A percentile compares a stretch with the other conserved stretches of the same genome.
These are phyloP conservation scores for Malus fusca DNA, from an alignment of 306 rosid species.

Conservation along the genomic window DNA sequence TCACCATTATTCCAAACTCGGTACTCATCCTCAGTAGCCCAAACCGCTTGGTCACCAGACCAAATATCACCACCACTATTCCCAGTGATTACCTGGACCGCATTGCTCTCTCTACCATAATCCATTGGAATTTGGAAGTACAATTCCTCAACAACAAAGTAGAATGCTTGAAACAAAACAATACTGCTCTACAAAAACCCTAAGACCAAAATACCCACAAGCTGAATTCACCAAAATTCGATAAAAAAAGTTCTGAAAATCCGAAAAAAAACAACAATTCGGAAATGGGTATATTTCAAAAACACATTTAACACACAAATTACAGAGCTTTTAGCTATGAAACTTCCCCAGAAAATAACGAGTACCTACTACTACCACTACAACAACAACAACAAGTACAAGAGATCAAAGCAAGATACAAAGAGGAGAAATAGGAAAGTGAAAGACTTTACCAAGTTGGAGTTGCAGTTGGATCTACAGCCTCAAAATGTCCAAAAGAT, in stretches of 20 bases:
- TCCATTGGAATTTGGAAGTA: conserved; percentile 46
- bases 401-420: conserved; percentile 7
- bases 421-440: neutral
- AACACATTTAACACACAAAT: conserved; percentile 1
- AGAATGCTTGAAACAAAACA: neutral
- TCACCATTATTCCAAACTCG: conserved; percentile 63
- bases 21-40: conserved; percentile 98
- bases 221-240: conserved; percentile 5
- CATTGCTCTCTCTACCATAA: conserved; percentile 55
- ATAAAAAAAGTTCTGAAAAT: neutral
- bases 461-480: conserved; percentile 24
- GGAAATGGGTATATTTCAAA: conserved; percentile 9
- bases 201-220: conserved; percentile 16
- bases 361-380: neutral
- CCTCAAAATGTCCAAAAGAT: conserved; percentile 6
- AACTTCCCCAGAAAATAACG: neutral
- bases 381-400: neutral
- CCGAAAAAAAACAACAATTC: neutral
- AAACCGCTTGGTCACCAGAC: conserved; percentile 65
- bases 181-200: conserved; percentile 22
- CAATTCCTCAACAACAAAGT: neutral
- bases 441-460: conserved; percentile 11
- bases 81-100: conserved; percentile 69
- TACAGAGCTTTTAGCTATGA: neutral
- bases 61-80: conserved; percentile 51